phyloP scores from a whole-genome alignment of 306 rosid species.

The Citrullus amarus region DNA sequence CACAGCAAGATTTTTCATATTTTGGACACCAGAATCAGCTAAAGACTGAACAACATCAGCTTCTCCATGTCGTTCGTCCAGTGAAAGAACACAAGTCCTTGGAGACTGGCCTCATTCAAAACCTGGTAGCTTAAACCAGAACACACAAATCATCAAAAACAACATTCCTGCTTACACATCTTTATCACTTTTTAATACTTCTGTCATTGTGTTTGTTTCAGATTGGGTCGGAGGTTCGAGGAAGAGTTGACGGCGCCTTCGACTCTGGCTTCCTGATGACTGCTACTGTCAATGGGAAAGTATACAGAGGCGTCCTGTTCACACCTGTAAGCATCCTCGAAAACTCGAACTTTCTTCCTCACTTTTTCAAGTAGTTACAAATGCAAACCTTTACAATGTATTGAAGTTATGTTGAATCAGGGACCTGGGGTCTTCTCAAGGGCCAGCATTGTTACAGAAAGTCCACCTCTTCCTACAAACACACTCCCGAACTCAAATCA shows the following conservation, averaged over 20 bases:
- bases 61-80: slow-evolving; percentile 17
- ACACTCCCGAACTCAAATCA: slow-evolving; percentile 24
- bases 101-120: slow-evolving; percentile 5
- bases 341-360: neutral
- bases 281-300: slow-evolving; percentile 62
- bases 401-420: slow-evolving; percentile 23
- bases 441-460: slow-evolving; percentile 27
- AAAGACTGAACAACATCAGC: slow-evolving; percentile 26
- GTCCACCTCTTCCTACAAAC: slow-evolving; percentile 20
- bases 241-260: slow-evolving; percentile 76
- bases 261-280: slow-evolving; percentile 84
- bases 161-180: neutral
- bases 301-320: slow-evolving; percentile 73
- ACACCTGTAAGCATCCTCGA: slow-evolving; percentile 56
- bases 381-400: neutral
- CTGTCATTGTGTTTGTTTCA: slow-evolving; percentile 17
- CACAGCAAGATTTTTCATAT: slow-evolving; percentile 30
- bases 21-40: slow-evolving; percentile 29
- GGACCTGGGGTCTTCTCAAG: slow-evolving; percentile 31
- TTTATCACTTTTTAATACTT: neutral
- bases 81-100: slow-evolving; percentile 11
- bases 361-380: neutral
- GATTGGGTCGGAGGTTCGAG: slow-evolving; percentile 81
- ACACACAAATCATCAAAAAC: neutral
- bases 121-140: neutral